Base-by-base conservation (phyloP, 192 early-diverging fungal genomes). In the Rhizoclosmatium globosum region DNA sequence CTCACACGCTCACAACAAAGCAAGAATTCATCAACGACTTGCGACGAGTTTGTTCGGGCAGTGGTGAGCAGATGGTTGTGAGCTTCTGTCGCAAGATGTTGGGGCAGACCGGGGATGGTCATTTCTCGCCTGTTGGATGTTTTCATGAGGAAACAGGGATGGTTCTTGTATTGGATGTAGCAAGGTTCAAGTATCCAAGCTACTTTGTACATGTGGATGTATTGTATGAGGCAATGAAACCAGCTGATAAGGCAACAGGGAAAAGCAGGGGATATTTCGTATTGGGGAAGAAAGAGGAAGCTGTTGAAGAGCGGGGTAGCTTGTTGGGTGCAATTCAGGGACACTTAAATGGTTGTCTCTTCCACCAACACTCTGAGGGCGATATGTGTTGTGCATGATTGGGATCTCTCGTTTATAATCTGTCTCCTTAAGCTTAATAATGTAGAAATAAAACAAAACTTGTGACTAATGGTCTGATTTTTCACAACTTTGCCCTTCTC, bases 61-160 rank as follows among this genome's bases (percentile, higher is more conserved):
- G 79, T 6, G 4, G 50, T 1, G 82, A 87, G 53, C 94, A 93
- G 76, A 94, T 97, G 91, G 94, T 98, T 1, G 86, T 96, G 47
- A 95, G 94, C 0, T 98, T 96, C 76, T 93, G 92, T 0, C 86
- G 97, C 13, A 85, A 87, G 39, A 79, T 86, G 0, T 85, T 98
- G 41, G 87, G 87, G 4, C 96, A 97, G 82, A 98, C 95, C 2
- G 97, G 97, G 41, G 96, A 97, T 79, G 97, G 96, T 2, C 96
- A 98, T 75, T 98, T 96, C 68, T 92, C 85, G 21, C 97, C 97
- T 17, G 92, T 98, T 73, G 95, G 92, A 15, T 95, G 91, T 3
- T 97, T 92, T 78, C 90, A 95, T 59, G 85, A 89, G 11, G 91
- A 83, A 17, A 81, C 85, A 2, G 89, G 94, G 66, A 88, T 87